Evolutionary conservation across 441 rosid genomes (phyloP), one percentile per base, ranked within the genome.

Genomic region (Pelargonium fulgidum): DNA sequence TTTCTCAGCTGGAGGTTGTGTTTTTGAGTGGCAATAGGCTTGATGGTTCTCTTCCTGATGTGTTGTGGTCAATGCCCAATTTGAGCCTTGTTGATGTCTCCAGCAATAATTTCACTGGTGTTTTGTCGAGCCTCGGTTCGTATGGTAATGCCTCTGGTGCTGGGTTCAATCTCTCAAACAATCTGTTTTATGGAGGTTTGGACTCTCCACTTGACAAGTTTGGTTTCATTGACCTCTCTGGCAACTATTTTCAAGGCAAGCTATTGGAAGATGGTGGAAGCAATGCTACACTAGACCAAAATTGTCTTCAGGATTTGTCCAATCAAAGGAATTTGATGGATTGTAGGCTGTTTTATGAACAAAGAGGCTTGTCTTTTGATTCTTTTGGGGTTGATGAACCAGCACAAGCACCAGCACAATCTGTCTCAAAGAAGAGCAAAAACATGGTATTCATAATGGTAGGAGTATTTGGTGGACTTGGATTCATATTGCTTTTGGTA

Each of bases 161-260:
- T 26, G 47, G 54, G 65, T 78, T 95, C 64, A 80, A 92, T 75
- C 79, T 92, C 70, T 95, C 99, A 10, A 70, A 66, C 17, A 95
- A 95, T 81, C 67, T 74, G 79, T 84, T 95, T 72, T 91, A 86
- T 67, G 97, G 98, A 61, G 72, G 52, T 78, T 86, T 95, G 62
- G 81, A 80, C 62, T 77, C 76, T 47, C 44, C 82, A 20, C 80
- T 90, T 8, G 71, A 73, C 74, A 82, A 81, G 76, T 92, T 87
- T 69, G 54, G 68, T 22, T 72, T 64, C 0, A 64, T 78, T 47
- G 82, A 92, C 73, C 81, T 95, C 77, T 86, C 96, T 7, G 87
- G 85, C 66, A 95, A 95, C 65, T 95, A 86, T 76, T 87, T 95
- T 62, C 81, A 91, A 72, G 99, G 99, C 68, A 77, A 68, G 72